Evolutionary conservation across 2,329 filamentous ascomycete species (phyloP), one percentile per base, ranked within the genome.

Genomic region (Colletotrichum aenigma): DNA sequence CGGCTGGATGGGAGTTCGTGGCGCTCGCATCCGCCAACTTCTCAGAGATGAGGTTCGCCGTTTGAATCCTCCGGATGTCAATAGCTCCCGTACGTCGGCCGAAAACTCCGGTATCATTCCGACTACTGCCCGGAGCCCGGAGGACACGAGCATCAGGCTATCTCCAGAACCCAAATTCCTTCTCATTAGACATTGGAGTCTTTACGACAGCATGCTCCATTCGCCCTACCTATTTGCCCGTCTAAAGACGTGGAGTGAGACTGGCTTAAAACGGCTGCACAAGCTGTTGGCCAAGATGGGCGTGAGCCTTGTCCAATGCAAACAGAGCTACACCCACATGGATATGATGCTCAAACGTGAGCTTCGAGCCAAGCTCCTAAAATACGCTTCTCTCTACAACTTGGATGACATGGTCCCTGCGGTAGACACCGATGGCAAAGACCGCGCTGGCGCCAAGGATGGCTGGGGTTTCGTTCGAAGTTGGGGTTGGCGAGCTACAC

Each of bases 211-310:
- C 83, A 98, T 99, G 97, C 90, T 98, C 15, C 97, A 99, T 83
- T 98, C 96, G 0, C 96, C 96, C 0, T 98, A 98, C 81, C 91
- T 99, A 6, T 96, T 97, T 75, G 95, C 96, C 5, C 92, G 95
- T 36, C 89, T 99, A 61, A 96, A 97, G 84, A 96, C 98, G 62
- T 99, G 97, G 96, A 97, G 93, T 76, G 97, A 98, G 77, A 91
- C 91, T 66, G 97, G 97, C 4, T 90, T 95, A 69, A 98, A 97
- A 83, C 92, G 96, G 67, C 88, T 99, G 24, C 95, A 98, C 84
- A 98, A 98, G 82, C 90, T 99, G 1, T 90, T 99, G 4, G 97
- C 97, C 58, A 99, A 98, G 85, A 99, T 99, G 96, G 97, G 97
- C 36, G 95, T 99, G 71, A 98, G 95, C 81, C 88, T 98, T 48